These are phyloP conservation scores for Alnus glutinosa DNA, from an alignment of 306 rosid genomes.

Conservation along the genomic window DNA sequence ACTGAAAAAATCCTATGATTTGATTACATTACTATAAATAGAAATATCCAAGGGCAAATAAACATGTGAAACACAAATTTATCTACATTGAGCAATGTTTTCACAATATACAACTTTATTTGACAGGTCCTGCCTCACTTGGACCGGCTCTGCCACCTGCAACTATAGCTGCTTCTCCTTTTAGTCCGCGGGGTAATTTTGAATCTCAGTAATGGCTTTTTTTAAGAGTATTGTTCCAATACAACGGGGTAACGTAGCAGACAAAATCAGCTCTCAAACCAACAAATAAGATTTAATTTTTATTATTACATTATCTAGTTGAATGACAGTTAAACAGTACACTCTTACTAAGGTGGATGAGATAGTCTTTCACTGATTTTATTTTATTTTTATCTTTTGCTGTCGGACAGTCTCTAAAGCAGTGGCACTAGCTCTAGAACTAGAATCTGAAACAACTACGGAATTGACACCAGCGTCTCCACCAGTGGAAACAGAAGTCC, in stretches of 20 bases:
- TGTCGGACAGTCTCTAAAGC: conserved; percentile 40
- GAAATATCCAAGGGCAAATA: background rate
- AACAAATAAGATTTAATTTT: too few species aligned
- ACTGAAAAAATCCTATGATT: conserved; percentile 16
- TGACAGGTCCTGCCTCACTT: conserved; percentile 41
- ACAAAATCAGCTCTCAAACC: too few species aligned
- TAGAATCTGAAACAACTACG: conserved; percentile 25
- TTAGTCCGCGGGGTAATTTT: conserved; percentile 52
- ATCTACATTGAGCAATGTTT: background rate
- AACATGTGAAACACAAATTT: background rate
- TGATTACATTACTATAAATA: background rate
- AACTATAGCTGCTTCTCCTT: conserved; percentile 42
- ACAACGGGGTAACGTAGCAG: too few species aligned
- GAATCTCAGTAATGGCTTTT: too few species aligned
- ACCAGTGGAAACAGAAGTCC: conserved; percentile 35
- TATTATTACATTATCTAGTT: too few species aligned
- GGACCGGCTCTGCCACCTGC: conserved; percentile 37
- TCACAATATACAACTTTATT: background rate
- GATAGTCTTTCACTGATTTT: too few species aligned
- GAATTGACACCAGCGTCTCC: conserved; percentile 20
- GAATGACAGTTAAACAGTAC: too few species aligned
- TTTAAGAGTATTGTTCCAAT: too few species aligned
- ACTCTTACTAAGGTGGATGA: too few species aligned
- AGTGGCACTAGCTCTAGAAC: conserved; percentile 17
- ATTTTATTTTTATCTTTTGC: background rate